Percentiles rank a stretch among this genome's conserved stretches.
These are phyloP conservation scores for Biscogniauxia sp. DNA, from an alignment of 2,329 filamentous ascomycete genomes.

Conservation along the genomic window DNA sequence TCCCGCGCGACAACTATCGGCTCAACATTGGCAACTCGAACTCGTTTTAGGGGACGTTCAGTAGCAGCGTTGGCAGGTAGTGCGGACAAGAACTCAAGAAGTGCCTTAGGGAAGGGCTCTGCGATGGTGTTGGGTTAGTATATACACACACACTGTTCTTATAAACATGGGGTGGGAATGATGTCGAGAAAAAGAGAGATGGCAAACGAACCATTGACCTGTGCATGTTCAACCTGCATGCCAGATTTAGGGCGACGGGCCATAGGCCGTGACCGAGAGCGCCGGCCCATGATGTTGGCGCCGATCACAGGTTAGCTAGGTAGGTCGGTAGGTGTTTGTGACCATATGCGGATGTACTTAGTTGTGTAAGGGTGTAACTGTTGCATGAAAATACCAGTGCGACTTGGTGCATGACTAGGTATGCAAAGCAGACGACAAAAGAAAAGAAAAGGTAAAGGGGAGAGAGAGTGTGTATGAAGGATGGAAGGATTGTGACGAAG, in stretches of 20 bases:
- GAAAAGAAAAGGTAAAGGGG: not conserved
- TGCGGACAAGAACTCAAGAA: conserved; percentile 13
- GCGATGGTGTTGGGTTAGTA: conserved; percentile 1
- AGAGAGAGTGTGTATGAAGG: not conserved
- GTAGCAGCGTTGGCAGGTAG: conserved; percentile 7
- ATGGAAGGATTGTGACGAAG: not conserved
- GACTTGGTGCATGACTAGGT: not conserved
- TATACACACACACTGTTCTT: conserved; percentile 1
- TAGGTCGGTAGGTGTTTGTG: not conserved
- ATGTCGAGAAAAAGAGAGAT: no score
- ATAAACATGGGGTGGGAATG: not conserved
- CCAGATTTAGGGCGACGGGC: not conserved
- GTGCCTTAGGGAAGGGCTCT: conserved; percentile 17
- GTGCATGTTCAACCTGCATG: not conserved
- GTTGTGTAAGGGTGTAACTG: not conserved
- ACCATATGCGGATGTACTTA: not conserved
- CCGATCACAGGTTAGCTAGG: not conserved
- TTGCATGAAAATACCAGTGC: not conserved
- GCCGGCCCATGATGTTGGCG: not conserved
- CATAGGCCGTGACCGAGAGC: not conserved
- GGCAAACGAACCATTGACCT: not conserved
- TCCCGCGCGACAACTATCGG: conserved; percentile 21
- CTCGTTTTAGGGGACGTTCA: conserved; percentile 23
- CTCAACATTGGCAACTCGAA: conserved; percentile 16
- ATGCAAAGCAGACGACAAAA: no score